Evolutionary conservation across 352 stramenopile genomes (phyloP), one percentile per base, ranked within the genome.

Genomic region (Pythium myriotylum): DNA sequence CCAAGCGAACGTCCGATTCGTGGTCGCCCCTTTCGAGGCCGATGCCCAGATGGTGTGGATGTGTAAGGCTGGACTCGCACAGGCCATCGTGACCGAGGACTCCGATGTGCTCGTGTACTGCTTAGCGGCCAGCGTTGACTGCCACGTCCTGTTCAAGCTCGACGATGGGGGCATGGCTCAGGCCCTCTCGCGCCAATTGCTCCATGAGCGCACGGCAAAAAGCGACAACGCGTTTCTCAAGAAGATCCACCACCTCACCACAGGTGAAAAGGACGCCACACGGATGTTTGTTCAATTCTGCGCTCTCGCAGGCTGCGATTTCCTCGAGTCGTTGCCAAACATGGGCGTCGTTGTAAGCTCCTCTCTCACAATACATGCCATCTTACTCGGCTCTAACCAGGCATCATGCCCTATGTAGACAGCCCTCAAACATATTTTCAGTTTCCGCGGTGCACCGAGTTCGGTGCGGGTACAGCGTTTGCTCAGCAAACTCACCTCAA

Each of bases 271-370:
- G 53, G 70, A 86, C 9, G 63, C 80, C 24, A 82, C 76, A 7
- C 77, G 84, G 16, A 91, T 91, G 81, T 88, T 92, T 63, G 79
- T 92, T n/a, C 84, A 92, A 67, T 78, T 83, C 29, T 92, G 84
- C 52, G 73, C 85, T 7, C 50, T 92, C 14, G 77, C 84, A 29
- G 84, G 84, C 23, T 92, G 81, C 20, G 84, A 92, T 40, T 92
- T 91, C 55, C 68, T 92, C 26, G 78, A 88, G 51, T 91, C 81
- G 26, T 67, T 92, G 22, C 84, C 81, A n/a, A 87, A 89, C 52
- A 79, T 91, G 48, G 81, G 84, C 12, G 73, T 89, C 62, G 76
- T 85, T 24, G 84, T 92, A 84, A 57, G 79, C 29, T 29, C 32
- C 10, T 10, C 29, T 35, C 29, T 35, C 10, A 12, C 50, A 23